A percentile compares a stretch with the other conserved stretches of the same genome.
Conservation (phyloP, 2,329 filamentous ascomycete species). For the Phaeosphaeriaceae sp. region DNA sequence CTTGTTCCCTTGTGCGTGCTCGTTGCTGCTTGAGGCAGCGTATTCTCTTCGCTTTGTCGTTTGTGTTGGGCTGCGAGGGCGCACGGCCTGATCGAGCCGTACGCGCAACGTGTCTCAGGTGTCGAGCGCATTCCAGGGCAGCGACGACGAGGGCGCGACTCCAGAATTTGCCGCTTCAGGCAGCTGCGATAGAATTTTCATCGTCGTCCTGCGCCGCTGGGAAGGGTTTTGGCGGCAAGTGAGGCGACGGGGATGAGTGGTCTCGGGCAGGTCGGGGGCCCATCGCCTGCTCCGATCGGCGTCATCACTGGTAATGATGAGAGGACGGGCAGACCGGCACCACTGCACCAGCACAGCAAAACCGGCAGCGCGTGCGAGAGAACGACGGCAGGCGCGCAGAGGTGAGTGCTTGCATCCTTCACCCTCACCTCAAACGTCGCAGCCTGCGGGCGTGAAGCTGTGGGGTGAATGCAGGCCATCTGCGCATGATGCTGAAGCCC, state of each 20-base stretch:
- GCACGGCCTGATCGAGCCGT: constrained; percentile 17
- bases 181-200: constrained; percentile 20
- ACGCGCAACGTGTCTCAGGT: constrained; percentile 28
- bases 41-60: constrained; percentile 11
- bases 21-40: not conserved
- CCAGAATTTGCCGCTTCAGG: constrained; percentile 4
- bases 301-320: constrained; percentile 26
- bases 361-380: not conserved
- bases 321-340: constrained; percentile 1
- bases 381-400: not conserved
- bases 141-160: constrained; percentile 16
- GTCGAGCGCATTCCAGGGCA: constrained; percentile 26
- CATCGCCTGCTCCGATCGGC: constrained; percentile 26
- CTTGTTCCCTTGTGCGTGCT: constrained; percentile 4
- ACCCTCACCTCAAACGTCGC: constrained; percentile 1
- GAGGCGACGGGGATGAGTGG: constrained; percentile 34
- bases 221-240: constrained; percentile 22
- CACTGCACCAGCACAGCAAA: constrained; percentile 4
- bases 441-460: constrained; percentile 18
- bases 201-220: constrained; percentile 14
- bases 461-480: constrained; percentile 19
- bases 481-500: constrained; percentile 31
- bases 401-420: not conserved
- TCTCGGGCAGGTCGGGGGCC: constrained; percentile 9
- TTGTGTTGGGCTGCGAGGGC: constrained; percentile 13